Conservation (phyloP, 768 basidiomycete genomes). For the Hericium alpestre region DNA sequence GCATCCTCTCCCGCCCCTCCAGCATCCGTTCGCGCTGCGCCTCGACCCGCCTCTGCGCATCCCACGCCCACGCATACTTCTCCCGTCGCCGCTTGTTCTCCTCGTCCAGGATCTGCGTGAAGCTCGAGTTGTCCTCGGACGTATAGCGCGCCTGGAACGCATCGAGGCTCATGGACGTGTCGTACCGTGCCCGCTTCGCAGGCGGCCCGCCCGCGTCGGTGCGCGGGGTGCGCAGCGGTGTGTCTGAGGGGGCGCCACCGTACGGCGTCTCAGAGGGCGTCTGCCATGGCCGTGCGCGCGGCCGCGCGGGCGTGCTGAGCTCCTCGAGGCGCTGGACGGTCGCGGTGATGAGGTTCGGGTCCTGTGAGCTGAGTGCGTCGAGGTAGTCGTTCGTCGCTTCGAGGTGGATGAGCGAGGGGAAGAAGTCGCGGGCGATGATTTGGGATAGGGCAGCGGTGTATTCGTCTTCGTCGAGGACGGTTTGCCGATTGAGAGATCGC, state of each 20-base stretch:
- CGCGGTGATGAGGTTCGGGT: slow-evolving; percentile 64
- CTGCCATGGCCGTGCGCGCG: slow-evolving; percentile 23
- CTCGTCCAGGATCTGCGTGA: slow-evolving; percentile 81
- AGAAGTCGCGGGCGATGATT: slow-evolving; percentile 97
- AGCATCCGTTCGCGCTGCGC: slow-evolving; percentile 53
- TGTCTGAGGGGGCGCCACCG: slow-evolving; percentile 47
- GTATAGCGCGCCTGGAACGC: slow-evolving; percentile 86
- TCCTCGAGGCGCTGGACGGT: slow-evolving; percentile 68
- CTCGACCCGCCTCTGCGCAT: slow-evolving; percentile 77
- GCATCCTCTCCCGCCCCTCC: slow-evolving; percentile 55
- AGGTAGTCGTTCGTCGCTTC: slow-evolving; percentile 85
- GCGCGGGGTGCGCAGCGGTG: slow-evolving; percentile 35
- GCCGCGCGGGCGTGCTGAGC: slow-evolving; percentile 41
- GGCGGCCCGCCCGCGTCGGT: slow-evolving; percentile 22
- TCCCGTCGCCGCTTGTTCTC: slow-evolving; percentile 80
- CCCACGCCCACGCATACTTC: slow-evolving; percentile 88
- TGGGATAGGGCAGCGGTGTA: slow-evolving; percentile 83
- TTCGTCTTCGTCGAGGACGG: slow-evolving; percentile 83
- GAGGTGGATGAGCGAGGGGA: slow-evolving; percentile 83
- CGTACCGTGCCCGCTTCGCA: slow-evolving; percentile 48
- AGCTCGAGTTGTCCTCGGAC: slow-evolving; percentile 95
- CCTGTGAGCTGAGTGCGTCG: slow-evolving; percentile 64
- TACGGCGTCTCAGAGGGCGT: slow-evolving; percentile 61
- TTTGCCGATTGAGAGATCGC: slow-evolving; percentile 62
- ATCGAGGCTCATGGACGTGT: slow-evolving; percentile 62